Base-by-base conservation (phyloP, 148 eudicot species). In the Gaultheria prostrata region DNA sequence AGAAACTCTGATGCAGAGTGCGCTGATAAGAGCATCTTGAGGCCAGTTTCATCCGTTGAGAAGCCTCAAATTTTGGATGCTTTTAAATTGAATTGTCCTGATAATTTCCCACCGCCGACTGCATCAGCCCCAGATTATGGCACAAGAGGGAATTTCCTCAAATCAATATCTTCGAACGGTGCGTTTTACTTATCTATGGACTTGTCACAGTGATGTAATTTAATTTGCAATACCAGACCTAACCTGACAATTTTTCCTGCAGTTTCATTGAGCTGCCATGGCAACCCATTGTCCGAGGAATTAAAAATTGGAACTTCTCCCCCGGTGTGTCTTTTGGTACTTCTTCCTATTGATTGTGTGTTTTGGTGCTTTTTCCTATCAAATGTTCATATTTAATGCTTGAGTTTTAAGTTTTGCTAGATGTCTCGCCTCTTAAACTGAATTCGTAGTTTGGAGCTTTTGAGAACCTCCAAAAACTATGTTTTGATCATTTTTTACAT, bases 101-200 rank as follows among this genome's bases (percentile, higher is more conserved):
- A 65, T 61, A 74, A 74, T 53, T 67, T 59, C 74, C 81, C 82
- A 79, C 78, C 59, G 33, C 70, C 82, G 56, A 63, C 15, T 80
- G 78, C 57, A 81, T 72, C 88, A 71, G 15, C n/a, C 39, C 51
- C 72, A 4, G 71, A 73, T 53, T 59, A 83, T 49, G 45, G 48
- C 46, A 71, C n/a, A 49, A 83, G 85, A 70, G 83, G 24, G 59
- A 72, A 83, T 43, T 21, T 26, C 54, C 76, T 63, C n/a, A 82
- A 77, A 70, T 85, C 80, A 28, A 17, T 69, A 65, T 81, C 56
- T 57, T 79, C 73, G 33, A 72, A 85, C 85, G 89, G 97, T 77
- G 85, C 82, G 91, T 85, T 78, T 81, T 50, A 51, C 50, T 48
- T 26, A 77, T 45, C 50, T 51, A 32, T 49, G n/a, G 43, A 26